Evolutionary conservation across 2,329 filamentous ascomycete species (phyloP).

Genomic region (Cyclaneusma minus): DNA sequence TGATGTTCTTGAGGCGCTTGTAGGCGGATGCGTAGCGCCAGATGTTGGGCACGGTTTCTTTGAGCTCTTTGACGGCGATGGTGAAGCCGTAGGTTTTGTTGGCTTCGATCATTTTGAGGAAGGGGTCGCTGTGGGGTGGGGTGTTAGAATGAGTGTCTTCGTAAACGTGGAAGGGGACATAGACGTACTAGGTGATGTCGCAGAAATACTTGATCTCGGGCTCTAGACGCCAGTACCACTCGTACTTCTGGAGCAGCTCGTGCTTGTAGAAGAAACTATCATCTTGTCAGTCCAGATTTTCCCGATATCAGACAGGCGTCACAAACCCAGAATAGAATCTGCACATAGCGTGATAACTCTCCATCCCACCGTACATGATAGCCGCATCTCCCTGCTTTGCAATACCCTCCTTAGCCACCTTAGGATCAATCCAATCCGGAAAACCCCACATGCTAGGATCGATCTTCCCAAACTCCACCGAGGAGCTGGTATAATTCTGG

Average conservation of each 20-base stretch:
- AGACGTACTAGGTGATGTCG: conserved; percentile 93
- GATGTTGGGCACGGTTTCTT: conserved; percentile 95
- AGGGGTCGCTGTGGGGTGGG: conserved; percentile 55
- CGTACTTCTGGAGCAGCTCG: conserved; percentile 84
- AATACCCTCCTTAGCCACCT: conserved; percentile 90
- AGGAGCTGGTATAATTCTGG: conserved; percentile 72
- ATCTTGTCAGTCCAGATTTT: conserved; percentile 7
- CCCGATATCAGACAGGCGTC: not conserved
- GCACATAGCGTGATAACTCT: conserved; percentile 99
- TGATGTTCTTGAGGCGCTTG: conserved; percentile 81
- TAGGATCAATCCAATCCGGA: conserved; percentile 88
- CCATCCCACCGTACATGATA: conserved; percentile 98
- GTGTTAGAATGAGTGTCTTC: conserved; percentile 17
- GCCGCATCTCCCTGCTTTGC: conserved; percentile 91
- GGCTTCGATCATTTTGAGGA: conserved; percentile 79
- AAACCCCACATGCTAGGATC: conserved; percentile 86
- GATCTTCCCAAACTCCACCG: conserved; percentile 90
- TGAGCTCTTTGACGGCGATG: conserved; percentile 94
- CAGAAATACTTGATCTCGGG: conserved; percentile 99
- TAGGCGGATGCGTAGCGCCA: conserved; percentile 98
- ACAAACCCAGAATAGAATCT: conserved; percentile 92
- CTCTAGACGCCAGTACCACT: conserved; percentile 99
- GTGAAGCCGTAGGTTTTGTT: conserved; percentile 99
- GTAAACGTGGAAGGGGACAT: not conserved
- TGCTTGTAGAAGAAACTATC: conserved; percentile 90